These are phyloP conservation scores for Ustilago lituana DNA, from an alignment of 1,284 basidiomycete species.

Conservation along the genomic window DNA sequence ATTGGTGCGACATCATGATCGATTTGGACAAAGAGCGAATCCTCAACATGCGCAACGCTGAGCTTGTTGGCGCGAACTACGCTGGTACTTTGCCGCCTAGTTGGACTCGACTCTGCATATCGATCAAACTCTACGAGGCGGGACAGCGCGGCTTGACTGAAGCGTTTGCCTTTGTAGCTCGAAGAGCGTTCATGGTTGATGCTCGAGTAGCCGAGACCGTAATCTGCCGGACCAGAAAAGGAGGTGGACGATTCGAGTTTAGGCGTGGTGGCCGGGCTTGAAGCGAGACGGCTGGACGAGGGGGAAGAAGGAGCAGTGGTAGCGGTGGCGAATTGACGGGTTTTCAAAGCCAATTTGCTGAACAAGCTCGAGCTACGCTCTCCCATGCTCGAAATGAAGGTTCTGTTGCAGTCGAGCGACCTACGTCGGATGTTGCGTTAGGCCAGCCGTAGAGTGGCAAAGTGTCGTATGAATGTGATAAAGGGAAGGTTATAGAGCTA, in stretches of 20 bases:
- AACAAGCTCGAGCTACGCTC: conserved; percentile 35
- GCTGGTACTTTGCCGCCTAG: conserved; percentile 3
- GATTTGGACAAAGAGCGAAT: conserved; percentile 28
- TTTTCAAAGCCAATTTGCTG: conserved; percentile 23
- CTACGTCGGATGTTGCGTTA: too few relatives aligned
- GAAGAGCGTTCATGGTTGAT: conserved; percentile 30
- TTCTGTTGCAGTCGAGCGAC: too few relatives aligned
- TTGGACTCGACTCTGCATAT: conserved; percentile 18
- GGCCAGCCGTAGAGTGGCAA: too few relatives aligned
- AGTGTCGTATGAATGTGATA: too few relatives aligned
- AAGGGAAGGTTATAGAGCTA: too few relatives aligned
- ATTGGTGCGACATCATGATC: conserved; percentile 4
- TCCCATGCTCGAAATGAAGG: conserved; percentile 8
- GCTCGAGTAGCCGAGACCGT: conserved; percentile 43
- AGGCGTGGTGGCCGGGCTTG: conserved; percentile 4
- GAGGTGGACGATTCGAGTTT: conserved; percentile 15
- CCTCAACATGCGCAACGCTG: conserved; percentile 9
- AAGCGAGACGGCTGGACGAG: conserved; percentile 5
- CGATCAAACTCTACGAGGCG: conserved; percentile 20
- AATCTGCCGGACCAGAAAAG: conserved; percentile 19
- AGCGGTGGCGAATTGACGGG: conserved; percentile 7
- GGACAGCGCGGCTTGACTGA: conserved; percentile 1
- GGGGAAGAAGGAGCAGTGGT: conserved; percentile 1
- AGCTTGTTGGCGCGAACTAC: conserved; percentile 14
- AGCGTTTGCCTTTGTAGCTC: conserved; percentile 13